These are phyloP conservation scores for Botrytis hyacinthi DNA, from an alignment of 2,329 filamentous ascomycete genomes.

Conservation along the genomic window DNA sequence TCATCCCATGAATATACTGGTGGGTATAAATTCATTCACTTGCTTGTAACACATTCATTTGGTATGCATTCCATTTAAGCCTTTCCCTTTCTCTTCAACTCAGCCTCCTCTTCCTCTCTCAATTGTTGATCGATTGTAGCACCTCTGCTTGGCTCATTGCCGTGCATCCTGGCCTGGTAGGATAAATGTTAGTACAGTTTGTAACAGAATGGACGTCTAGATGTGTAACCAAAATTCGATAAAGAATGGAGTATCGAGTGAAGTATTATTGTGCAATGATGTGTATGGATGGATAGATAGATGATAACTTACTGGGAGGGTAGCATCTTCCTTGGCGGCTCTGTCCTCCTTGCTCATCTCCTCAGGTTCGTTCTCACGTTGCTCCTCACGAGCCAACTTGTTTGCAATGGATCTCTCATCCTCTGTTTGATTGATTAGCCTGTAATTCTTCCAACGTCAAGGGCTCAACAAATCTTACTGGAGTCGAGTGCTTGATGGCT, in stretches of 20 bases:
- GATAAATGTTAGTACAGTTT: not conserved
- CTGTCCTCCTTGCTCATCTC: slow-evolving; percentile 37
- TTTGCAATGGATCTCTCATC: slow-evolving; percentile 71
- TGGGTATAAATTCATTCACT: slow-evolving; percentile 3
- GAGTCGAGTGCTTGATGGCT: slow-evolving; percentile 69
- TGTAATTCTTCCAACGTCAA: not conserved
- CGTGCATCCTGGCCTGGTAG: slow-evolving; percentile 59
- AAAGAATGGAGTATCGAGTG: not conserved
- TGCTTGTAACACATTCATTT: not conserved
- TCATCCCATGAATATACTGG: slow-evolving; percentile 8
- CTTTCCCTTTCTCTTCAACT: slow-evolving; percentile 58
- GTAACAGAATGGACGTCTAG: not conserved
- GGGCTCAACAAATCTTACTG: slow-evolving; percentile 50
- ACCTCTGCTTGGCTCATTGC: slow-evolving; percentile 70
- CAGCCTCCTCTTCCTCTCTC: slow-evolving; percentile 64
- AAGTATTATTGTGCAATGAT: not conserved
- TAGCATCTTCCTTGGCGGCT: slow-evolving; percentile 51
- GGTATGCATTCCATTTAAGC: slow-evolving; percentile 33
- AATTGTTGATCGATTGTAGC: slow-evolving; percentile 70
- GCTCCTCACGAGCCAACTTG: slow-evolving; percentile 62
- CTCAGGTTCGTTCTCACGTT: slow-evolving; percentile 46
- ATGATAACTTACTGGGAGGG: slow-evolving; percentile 48
- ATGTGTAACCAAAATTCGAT: not conserved
- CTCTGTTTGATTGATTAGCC: slow-evolving; percentile 47
- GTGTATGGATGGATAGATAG: not conserved